Base-by-base conservation (phyloP, 169 alveolate species). In the Cryptosporidium meleagridis region DNA sequence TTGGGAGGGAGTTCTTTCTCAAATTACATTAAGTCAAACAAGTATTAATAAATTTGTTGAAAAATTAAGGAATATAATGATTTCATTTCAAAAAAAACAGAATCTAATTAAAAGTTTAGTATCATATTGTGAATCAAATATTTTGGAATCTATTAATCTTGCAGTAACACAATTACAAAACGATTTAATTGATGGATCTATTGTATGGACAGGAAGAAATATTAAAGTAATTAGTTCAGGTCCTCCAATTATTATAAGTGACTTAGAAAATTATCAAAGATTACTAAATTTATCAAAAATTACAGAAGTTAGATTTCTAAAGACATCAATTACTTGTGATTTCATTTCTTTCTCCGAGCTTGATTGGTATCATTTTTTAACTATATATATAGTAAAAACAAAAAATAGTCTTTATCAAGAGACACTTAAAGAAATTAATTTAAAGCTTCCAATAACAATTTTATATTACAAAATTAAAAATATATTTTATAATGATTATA, bases 191-290 rank as follows among this genome's bases (percentile, higher is more conserved):
- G 87, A 80, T 61, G 75, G 87, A 29, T 80, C 87, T 4, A 59
- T 80, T 10, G 69, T 80, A 12, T 80, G 87, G 87, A 59, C 87
- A 23, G 87, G 87, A 3, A 80, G 75, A 61, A 80, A 80, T 37
- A 80, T 80, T 55, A 80, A 80, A 31, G 39, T 80, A 61, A 0
- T 80, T 23, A 80, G 75, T 18, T 21, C 75, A 10, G 87, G 87
- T 0, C 87, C 87, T 21, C 87, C 87, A 58, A 45, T 80, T 26
- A 21, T 80, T 26, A 31, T 80, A 9, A 21, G 62, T 35, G 87
- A 61, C 51, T 21, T 26, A 10, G 18, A 39, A 23, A 44, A 80
- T n/a, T 80, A 61, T 29, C 53, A 61, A 31, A 62, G 62, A 44
- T 31, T 80, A 44, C 37, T 80, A 14, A 18, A 39, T n/a, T 80